Evolutionary conservation across 768 basidiomycete genomes (phyloP).

Genomic region (Pleurotus eryngii): DNA sequence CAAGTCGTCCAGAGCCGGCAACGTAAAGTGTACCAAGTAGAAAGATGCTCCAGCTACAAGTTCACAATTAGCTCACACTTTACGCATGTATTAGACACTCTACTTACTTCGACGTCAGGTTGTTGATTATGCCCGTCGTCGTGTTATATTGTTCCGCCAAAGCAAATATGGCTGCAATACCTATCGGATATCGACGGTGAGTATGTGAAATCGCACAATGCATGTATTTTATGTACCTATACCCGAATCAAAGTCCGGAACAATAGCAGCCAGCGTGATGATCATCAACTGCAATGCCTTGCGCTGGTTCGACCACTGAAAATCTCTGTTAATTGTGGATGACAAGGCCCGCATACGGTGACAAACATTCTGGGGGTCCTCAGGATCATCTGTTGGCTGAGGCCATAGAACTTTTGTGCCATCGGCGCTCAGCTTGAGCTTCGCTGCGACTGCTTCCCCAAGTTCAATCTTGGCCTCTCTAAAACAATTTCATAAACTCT

Average conservation of each 20-base stretch:
- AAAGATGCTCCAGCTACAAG: conserved; percentile 61
- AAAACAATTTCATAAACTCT: not conserved
- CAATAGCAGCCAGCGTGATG: conserved; percentile 59
- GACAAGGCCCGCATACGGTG: not conserved
- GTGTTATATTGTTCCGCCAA: conserved; percentile 55
- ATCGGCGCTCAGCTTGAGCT: conserved; percentile 53
- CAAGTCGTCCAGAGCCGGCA: not conserved
- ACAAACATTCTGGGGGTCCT: conserved; percentile 63
- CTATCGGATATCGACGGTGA: conserved; percentile 20
- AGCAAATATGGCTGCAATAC: conserved; percentile 60
- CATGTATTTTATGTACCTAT: conserved; percentile 38
- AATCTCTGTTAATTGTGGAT: not conserved
- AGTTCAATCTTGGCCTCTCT: conserved; percentile 65
- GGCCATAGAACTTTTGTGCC: conserved; percentile 67
- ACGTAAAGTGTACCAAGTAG: conserved; percentile 37
- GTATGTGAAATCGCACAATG: no score
- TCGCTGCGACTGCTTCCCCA: conserved; percentile 50
- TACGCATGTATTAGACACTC: not conserved
- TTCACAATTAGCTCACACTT: conserved; percentile 3
- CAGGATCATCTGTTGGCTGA: conserved; percentile 57
- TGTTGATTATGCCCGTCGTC: conserved; percentile 54
- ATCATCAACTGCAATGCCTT: conserved; percentile 59
- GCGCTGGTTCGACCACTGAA: conserved; percentile 46
- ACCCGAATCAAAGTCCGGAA: conserved; percentile 67
- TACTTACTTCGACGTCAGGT: conserved; percentile 54